A percentile compares a stretch with the other conserved stretches of the same genome.
Evolutionary conservation across 108 stramenopile genomes (phyloP).

Genomic region (Pseudonitzschia pungens): DNA sequence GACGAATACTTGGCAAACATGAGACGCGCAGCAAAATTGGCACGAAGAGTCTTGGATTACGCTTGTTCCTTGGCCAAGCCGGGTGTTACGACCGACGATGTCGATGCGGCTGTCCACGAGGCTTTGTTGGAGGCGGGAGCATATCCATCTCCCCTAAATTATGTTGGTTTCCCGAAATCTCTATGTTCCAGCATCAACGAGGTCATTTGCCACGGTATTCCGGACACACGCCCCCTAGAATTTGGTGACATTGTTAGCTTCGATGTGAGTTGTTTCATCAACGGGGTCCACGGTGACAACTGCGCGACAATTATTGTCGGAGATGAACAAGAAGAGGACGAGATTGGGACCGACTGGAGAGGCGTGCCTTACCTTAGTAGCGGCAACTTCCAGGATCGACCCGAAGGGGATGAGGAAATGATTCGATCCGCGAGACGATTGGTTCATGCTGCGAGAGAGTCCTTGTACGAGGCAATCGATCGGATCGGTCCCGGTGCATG

Average conservation of each 20-base stretch:
- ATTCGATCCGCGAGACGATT: conserved; percentile 56
- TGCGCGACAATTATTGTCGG: conserved; percentile 94
- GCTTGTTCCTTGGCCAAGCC: conserved; percentile 57
- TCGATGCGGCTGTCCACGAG: conserved; percentile 87
- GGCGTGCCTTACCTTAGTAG: conserved; percentile 41
- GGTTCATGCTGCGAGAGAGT: conserved; percentile 67
- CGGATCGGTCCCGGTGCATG: conserved; percentile 66
- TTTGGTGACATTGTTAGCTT: conserved; percentile 94
- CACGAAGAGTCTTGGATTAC: conserved; percentile 60
- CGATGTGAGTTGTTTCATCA: conserved; percentile 86
- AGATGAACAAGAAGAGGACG: conserved; percentile 52
- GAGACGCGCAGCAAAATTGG: conserved; percentile 59
- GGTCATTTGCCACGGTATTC: conserved; percentile 98
- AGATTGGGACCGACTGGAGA: conserved; percentile 59
- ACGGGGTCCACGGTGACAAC: conserved; percentile 97
- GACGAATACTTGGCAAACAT: conserved; percentile 44
- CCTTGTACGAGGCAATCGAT: conserved; percentile 73
- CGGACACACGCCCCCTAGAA: conserved; percentile 66
- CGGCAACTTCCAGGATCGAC: conserved; percentile 40
- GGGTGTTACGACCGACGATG: conserved; percentile 91
- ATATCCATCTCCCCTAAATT: conserved; percentile 97
- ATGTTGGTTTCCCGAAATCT: conserved; percentile 95
- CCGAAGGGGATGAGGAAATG: conserved; percentile 52
- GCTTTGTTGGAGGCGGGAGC: conserved; percentile 62
- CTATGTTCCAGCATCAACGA: conserved; percentile 95